Evolutionary conservation across 176 grass and related monocot genomes (phyloP).

Genomic region (Raddia guianensis): DNA sequence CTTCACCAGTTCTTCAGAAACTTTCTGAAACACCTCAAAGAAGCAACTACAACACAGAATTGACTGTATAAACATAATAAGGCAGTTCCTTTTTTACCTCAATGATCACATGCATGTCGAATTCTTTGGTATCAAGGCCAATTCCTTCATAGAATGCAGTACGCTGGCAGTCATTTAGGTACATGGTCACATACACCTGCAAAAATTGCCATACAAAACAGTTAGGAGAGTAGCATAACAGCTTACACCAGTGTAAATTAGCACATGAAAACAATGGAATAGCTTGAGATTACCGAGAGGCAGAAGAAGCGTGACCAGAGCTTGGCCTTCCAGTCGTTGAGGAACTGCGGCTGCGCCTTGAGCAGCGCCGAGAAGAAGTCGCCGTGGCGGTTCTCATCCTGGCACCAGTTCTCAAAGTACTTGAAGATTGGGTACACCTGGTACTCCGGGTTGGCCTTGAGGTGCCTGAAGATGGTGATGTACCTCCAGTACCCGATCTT

Average conservation of each 20-base stretch:
- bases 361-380: slow-evolving; percentile 94
- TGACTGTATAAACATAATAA: slow-evolving; percentile 19
- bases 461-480: slow-evolving; percentile 96
- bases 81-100: slow-evolving; percentile 55
- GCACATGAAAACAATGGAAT: slow-evolving; percentile 6
- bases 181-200: slow-evolving; percentile 99
- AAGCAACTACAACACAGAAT: slow-evolving; percentile 8
- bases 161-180: slow-evolving; percentile 95
- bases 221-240: slow-evolving; percentile 8
- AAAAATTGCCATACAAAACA: slow-evolving; percentile 3
- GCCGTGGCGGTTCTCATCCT: slow-evolving; percentile 93
- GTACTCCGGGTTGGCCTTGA: slow-evolving; percentile 84
- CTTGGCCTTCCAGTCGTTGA: slow-evolving; percentile 99
- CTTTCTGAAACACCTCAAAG: slow-evolving; percentile 1
- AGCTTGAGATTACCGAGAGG: slow-evolving; percentile 72
- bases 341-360: slow-evolving; percentile 94
- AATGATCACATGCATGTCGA: slow-evolving; percentile 98
- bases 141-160: slow-evolving; percentile 90
- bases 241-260: neutral
- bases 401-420: slow-evolving; percentile 99
- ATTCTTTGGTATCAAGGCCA: slow-evolving; percentile 92
- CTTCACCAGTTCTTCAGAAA: slow-evolving; percentile 12
- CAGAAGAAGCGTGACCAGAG: slow-evolving; percentile 99
- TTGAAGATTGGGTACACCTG: slow-evolving; percentile 98
- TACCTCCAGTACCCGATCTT: slow-evolving; percentile 99